These are phyloP conservation scores for Tolypocladium ovalisporum DNA, from an alignment of 2,329 filamentous ascomycete genomes.

Conservation along the genomic window DNA sequence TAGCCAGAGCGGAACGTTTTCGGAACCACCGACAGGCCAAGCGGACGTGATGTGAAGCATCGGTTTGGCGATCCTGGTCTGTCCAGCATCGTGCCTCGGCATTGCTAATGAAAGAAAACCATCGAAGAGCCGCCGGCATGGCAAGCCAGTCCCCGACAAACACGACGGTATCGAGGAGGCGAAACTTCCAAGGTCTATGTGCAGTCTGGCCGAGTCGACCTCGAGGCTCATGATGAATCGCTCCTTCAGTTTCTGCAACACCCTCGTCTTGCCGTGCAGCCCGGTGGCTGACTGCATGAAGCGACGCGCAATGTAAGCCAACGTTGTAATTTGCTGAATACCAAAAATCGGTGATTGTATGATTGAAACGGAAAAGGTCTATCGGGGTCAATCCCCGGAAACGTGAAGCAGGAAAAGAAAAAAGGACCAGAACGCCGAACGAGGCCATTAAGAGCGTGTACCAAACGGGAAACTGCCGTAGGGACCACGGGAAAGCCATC, in stretches of 20 bases:
- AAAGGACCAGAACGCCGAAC: conserved; percentile 14
- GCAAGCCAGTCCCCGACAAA: background rate
- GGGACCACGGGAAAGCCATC: background rate
- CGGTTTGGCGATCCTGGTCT: background rate
- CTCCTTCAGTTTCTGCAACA: background rate
- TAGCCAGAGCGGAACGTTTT: background rate
- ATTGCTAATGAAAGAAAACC: conserved; percentile 1
- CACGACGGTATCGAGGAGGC: background rate
- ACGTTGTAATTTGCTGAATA: conserved; percentile 10
- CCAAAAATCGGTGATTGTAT: conserved; percentile 3
- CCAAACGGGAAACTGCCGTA: conserved; percentile 4
- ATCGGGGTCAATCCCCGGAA: background rate
- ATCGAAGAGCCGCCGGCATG: background rate
- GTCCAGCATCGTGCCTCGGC: background rate
- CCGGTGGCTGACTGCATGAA: background rate
- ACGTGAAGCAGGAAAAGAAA: conserved; percentile 2
- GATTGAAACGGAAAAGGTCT: background rate
- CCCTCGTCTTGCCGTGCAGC: background rate
- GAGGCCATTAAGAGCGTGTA: conserved; percentile 24
- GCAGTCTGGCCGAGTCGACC: background rate
- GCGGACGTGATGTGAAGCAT: background rate
- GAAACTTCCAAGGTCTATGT: background rate
- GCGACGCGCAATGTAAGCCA: background rate
- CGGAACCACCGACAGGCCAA: background rate
- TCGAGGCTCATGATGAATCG: background rate